Evolutionary conservation across 176 grass and related monocot species (phyloP).

Genomic region (Bonia amplexicaulis): DNA sequence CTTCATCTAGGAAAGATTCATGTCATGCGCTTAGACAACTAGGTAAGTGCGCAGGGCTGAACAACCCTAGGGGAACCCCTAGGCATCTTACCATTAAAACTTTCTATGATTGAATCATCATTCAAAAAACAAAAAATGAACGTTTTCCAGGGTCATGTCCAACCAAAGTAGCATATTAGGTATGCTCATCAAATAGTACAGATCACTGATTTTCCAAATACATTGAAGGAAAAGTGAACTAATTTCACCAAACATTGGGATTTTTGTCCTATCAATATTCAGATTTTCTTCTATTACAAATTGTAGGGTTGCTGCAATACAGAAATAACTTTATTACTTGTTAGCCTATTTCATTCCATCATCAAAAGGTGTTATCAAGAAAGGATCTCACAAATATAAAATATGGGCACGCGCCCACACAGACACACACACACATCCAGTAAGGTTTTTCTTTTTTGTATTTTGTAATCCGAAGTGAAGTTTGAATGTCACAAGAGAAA

Average conservation of each 20-base stretch:
- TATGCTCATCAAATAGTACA: slow-evolving; percentile 14
- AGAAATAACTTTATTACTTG: not conserved
- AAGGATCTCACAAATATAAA: not conserved
- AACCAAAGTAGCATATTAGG: slow-evolving; percentile 5
- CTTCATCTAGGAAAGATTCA: not conserved
- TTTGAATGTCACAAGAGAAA: not conserved
- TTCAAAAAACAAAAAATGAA: not conserved
- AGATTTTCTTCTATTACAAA: not conserved
- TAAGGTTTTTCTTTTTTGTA: not conserved
- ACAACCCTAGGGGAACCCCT: not conserved
- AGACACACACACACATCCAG: not conserved
- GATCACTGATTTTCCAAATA: not conserved
- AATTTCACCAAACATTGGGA: not conserved
- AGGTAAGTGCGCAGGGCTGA: not conserved
- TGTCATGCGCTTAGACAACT: not conserved
- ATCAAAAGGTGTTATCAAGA: not conserved
- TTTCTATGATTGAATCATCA: not conserved
- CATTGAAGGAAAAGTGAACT: not conserved
- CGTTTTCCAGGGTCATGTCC: not conserved
- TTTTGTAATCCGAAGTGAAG: not conserved
- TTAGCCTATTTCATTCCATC: not conserved
- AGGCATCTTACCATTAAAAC: not conserved
- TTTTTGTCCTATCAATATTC: not conserved
- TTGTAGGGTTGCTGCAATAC: not conserved
- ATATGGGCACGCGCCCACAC: fast-evolving